Percentiles rank a stretch among this genome's conserved stretches.
phyloP scores from a whole-genome alignment of 2,329 filamentous ascomycete genomes.

The Aspergillus latus region DNA sequence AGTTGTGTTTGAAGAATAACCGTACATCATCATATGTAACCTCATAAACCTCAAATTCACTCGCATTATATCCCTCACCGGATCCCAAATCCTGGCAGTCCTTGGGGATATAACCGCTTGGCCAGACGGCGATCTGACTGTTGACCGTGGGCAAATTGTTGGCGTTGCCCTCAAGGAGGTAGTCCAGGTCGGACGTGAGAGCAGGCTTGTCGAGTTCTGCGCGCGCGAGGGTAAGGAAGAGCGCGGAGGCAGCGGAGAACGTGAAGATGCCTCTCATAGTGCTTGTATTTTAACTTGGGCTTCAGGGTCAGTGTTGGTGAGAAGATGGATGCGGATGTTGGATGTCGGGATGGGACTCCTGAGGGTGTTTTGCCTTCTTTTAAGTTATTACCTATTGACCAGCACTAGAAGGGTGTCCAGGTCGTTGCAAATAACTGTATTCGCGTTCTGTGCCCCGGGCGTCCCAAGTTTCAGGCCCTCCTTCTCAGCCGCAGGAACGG shows the following conservation, averaged over 20 bases:
- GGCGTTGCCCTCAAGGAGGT: conserved; percentile 10
- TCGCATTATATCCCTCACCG: background rate
- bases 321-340: background rate
- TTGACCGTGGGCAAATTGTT: background rate
- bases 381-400: background rate
- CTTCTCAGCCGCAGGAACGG: background rate
- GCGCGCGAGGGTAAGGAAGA: background rate
- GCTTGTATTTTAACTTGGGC: background rate
- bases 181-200: conserved; percentile 10
- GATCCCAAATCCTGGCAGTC: conserved; percentile 11
- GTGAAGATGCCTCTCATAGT: background rate
- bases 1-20: no score
- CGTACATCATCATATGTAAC: conserved; percentile 10
- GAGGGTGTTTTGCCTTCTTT: background rate
- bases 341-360: no score
- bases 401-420: no score
- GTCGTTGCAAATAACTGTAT: no score
- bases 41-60: conserved; percentile 10
- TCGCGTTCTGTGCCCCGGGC: no score
- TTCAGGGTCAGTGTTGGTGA: background rate
- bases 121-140: conserved; percentile 1
- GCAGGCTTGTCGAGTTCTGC: conserved; percentile 10
- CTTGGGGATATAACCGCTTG: conserved; percentile 4
- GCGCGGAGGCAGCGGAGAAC: background rate
- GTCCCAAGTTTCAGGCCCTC: background rate